A percentile compares a stretch with the other conserved stretches of the same genome.
Evolutionary conservation across 352 stramenopile genomes (phyloP).

Genomic region (Elongisporangium prolatum): DNA sequence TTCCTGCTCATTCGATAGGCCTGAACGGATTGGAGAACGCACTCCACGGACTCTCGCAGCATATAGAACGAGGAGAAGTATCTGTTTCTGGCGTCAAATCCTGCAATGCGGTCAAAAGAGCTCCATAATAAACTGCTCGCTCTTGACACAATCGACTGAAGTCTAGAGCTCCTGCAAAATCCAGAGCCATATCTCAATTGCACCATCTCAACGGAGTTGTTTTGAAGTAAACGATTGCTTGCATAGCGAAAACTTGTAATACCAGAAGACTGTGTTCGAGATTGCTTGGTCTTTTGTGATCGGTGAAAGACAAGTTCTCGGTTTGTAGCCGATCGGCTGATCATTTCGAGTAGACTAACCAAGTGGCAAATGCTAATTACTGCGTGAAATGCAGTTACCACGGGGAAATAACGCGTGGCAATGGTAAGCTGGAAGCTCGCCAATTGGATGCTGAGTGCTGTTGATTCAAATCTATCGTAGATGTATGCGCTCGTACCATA

Average conservation of each 20-base stretch:
- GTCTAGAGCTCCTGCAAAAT: background rate
- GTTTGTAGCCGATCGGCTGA: background rate
- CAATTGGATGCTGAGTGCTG: background rate
- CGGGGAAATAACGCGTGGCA: background rate
- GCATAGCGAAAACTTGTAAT: too few species aligned
- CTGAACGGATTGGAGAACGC: constrained; percentile 20
- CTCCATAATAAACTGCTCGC: background rate
- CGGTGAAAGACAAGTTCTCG: background rate
- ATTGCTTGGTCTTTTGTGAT: background rate
- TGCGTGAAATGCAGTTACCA: background rate
- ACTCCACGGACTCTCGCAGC: constrained; percentile 8
- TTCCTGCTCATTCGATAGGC: constrained; percentile 24
- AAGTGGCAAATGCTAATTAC: background rate
- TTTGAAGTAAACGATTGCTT: too few species aligned
- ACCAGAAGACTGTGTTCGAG: too few species aligned
- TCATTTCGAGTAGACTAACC: background rate
- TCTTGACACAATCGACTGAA: background rate
- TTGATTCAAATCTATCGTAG: background rate
- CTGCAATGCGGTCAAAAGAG: background rate
- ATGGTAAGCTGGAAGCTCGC: background rate
- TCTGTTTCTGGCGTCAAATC: background rate
- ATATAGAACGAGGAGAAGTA: background rate
- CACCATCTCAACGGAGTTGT: background rate
- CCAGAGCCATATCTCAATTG: background rate
- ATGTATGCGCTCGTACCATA: background rate